Conservation (phyloP, 176 grass and related monocot genomes). For the Avena atlantica region DNA sequence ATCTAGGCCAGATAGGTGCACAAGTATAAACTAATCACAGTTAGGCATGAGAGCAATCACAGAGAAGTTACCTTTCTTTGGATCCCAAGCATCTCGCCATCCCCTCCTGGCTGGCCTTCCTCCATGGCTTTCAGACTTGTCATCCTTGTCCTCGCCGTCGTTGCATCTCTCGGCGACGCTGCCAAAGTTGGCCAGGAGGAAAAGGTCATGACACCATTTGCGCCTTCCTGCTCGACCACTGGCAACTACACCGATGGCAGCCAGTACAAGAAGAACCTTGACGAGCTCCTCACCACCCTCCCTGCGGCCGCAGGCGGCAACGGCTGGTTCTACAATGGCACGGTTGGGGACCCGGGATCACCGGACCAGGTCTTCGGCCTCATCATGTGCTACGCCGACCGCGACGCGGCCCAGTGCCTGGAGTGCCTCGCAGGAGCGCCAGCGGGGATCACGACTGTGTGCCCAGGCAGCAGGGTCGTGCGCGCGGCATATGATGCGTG, state of each 20-base stretch:
- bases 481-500: conserved; percentile 13
- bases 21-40: neutral
- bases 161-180: neutral
- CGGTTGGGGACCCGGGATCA: neutral
- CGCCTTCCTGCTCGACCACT: neutral
- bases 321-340: conserved; percentile 24
- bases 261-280: conserved; percentile 48
- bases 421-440: neutral
- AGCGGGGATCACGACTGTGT: neutral
- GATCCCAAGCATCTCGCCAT: neutral
- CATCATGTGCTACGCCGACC: conserved; percentile 43
- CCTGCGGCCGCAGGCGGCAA: neutral
- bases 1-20: neutral
- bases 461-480: neutral
- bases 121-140: neutral
- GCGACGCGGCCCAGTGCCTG: neutral
- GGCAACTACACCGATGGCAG: conserved; percentile 37
- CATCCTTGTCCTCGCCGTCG: neutral
- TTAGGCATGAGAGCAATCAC: neutral
- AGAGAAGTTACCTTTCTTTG: neutral
- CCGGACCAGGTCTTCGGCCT: conserved; percentile 29
- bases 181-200: neutral
- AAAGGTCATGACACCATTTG: neutral
- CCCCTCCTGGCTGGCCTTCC: neutral
- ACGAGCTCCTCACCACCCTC: neutral